phyloP scores from a whole-genome alignment of 2,329 filamentous ascomycete species.

The Fusarium aywerte region DNA sequence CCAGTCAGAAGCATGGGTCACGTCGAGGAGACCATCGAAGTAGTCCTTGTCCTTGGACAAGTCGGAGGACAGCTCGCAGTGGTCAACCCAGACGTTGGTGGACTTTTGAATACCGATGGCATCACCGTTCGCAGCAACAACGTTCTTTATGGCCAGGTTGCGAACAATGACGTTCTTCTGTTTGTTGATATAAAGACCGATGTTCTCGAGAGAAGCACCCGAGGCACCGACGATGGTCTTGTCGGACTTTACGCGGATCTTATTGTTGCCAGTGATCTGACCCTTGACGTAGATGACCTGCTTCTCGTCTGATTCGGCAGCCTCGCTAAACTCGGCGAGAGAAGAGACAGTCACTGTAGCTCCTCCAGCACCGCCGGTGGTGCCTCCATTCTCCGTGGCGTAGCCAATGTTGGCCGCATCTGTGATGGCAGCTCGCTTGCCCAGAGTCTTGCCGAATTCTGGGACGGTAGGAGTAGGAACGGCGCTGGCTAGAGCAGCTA shows the following conservation, averaged over 20 bases:
- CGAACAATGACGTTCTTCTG: constrained; percentile 70
- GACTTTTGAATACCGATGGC: constrained; percentile 68
- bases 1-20: constrained; percentile 71
- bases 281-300: constrained; percentile 57
- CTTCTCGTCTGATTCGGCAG: constrained; percentile 57
- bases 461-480: constrained; percentile 48
- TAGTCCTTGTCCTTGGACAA: constrained; percentile 71
- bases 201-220: constrained; percentile 54
- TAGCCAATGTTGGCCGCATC: constrained; percentile 53
- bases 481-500: constrained; percentile 48
- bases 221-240: constrained; percentile 58
- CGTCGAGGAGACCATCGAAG: constrained; percentile 74
- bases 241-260: constrained; percentile 57
- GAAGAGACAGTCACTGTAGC: constrained; percentile 58
- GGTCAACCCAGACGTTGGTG: constrained; percentile 74
- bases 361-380: constrained; percentile 62
- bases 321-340: constrained; percentile 59
- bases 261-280: constrained; percentile 53
- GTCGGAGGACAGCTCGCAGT: constrained; percentile 72
- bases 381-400: constrained; percentile 53
- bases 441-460: constrained; percentile 43
- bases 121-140: constrained; percentile 65
- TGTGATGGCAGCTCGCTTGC: constrained; percentile 52
- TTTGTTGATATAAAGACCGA: constrained; percentile 64
- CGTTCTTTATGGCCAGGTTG: constrained; percentile 69